These are phyloP conservation scores for Aphanomyces stellatus DNA, from an alignment of 352 stramenopile species.

Conservation along the genomic window DNA sequence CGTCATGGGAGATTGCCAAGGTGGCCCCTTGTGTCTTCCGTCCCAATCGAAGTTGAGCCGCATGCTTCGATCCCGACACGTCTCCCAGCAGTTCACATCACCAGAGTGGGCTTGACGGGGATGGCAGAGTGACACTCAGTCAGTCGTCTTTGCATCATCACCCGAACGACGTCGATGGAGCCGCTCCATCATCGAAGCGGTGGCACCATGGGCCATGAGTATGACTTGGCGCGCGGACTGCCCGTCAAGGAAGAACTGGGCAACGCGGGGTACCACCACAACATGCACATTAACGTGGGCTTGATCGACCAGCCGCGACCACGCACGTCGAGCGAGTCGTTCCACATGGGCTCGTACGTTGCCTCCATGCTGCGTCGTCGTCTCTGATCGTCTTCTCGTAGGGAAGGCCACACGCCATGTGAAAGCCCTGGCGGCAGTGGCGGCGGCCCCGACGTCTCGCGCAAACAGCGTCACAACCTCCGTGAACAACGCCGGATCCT, in stretches of 20 bases:
- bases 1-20: neutral
- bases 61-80: neutral
- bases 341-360: neutral
- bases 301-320: conserved; percentile 60
- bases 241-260: conserved; percentile 41
- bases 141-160: neutral
- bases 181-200: neutral
- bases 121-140: neutral
- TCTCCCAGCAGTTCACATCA: neutral
- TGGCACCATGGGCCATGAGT: neutral
- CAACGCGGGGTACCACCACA: conserved; percentile 23
- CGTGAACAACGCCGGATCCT: conserved; percentile 72
- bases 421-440: conserved; percentile 64
- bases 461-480: conserved; percentile 81
- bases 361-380: neutral
- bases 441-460: conserved; percentile 53
- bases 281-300: conserved; percentile 82
- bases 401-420: conserved; percentile 31
- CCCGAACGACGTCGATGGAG: too few species aligned
- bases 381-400: neutral
- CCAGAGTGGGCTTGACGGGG: neutral
- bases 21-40: too few species aligned
- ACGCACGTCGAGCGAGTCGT: conserved; percentile 26
- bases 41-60: neutral
- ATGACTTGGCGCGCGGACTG: neutral